Evolutionary conservation across 306 rosid species (phyloP).

Genomic region (Sophora flavescens): DNA sequence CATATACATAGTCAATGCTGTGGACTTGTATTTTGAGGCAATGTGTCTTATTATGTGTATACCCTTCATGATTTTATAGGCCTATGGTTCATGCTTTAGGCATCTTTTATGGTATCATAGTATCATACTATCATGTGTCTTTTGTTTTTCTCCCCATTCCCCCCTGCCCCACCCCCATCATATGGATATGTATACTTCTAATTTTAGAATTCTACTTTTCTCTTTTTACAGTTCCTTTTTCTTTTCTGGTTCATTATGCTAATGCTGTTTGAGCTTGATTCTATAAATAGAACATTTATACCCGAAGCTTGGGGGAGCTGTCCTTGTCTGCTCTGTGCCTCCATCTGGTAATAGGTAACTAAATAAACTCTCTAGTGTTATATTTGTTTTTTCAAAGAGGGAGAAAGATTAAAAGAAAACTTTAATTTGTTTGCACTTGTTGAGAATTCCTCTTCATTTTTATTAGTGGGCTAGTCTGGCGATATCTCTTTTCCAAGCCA

Average conservation of each 20-base stretch:
- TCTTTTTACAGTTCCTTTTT: background rate
- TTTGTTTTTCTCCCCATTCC: background rate
- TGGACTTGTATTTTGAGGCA: constrained; percentile 13
- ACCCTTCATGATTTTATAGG: constrained; percentile 11
- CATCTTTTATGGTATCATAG: background rate
- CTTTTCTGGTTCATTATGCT: constrained; percentile 15
- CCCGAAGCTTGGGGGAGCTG: constrained; percentile 75
- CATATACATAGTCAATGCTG: background rate
- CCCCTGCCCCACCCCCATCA: background rate
- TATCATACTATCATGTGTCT: no score
- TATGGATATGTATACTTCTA: background rate
- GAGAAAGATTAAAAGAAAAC: constrained; percentile 10
- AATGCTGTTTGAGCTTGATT: constrained; percentile 45
- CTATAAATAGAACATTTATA: constrained; percentile 50
- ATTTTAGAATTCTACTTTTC: background rate
- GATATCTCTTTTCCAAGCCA: constrained; percentile 86
- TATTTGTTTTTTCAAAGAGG: background rate
- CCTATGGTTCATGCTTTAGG: background rate
- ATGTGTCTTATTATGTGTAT: background rate
- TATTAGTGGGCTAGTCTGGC: constrained; percentile 82
- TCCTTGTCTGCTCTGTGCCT: constrained; percentile 88
- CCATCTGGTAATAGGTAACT: constrained; percentile 92
- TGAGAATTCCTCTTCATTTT: constrained; percentile 43
- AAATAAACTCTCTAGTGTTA: constrained; percentile 18
- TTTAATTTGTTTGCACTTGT: constrained; percentile 9